These are phyloP conservation scores for Gigaspora rosea DNA, from an alignment of 192 early-diverging fungal genomes.

Conservation along the genomic window DNA sequence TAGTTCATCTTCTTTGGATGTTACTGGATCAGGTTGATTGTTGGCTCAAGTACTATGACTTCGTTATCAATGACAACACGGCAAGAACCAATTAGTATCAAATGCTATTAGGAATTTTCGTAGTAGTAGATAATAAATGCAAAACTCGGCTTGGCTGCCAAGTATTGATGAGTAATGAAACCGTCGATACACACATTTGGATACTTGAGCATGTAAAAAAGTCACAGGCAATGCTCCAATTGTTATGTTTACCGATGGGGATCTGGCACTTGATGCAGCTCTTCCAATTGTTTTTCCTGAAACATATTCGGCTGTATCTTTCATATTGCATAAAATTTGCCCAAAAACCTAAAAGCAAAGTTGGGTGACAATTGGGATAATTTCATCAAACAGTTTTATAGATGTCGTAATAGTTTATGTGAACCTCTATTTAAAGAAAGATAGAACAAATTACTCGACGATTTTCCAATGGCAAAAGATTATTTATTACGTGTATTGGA, in stretches of 20 bases:
- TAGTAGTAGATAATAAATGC: constrained; percentile 11
- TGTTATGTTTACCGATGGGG: background rate
- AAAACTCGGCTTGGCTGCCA: background rate
- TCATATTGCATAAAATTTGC: background rate
- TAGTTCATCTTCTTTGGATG: constrained; percentile 12
- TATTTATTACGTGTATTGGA: background rate
- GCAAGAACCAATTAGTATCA: background rate
- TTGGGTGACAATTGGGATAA: background rate
- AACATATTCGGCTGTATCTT: background rate
- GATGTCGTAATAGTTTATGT: background rate
- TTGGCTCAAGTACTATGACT: constrained; percentile 22
- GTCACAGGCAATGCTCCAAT: background rate
- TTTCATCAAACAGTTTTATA: background rate
- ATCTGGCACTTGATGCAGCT: background rate
- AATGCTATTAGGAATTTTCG: constrained; percentile 8
- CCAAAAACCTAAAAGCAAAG: background rate
- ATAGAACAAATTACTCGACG: background rate
- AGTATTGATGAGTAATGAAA: background rate
- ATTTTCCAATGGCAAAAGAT: background rate
- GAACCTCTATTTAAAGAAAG: background rate
- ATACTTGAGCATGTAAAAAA: background rate
- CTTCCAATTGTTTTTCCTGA: background rate
- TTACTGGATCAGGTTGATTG: background rate
- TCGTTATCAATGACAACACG: constrained; percentile 21
- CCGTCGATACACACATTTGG: background rate